Percentiles rank a stretch among this genome's conserved stretches.
Conservation (phyloP, 2,329 filamentous ascomycete species). For the Hortaea werneckii region DNA sequence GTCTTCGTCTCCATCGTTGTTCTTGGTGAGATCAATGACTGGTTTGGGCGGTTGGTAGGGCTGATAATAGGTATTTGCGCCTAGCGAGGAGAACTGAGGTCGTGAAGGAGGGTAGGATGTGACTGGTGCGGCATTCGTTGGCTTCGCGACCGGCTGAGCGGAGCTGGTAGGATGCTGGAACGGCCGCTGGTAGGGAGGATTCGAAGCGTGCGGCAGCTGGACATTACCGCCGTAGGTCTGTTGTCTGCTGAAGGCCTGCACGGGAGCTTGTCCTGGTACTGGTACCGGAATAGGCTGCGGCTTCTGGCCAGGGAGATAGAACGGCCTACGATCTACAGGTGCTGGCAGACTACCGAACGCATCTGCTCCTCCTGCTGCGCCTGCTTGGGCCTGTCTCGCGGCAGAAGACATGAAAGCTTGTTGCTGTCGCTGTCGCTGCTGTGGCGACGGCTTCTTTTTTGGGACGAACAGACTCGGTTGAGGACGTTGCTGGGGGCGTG, state of each 20-base stretch:
- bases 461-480: slow-evolving; percentile 16
- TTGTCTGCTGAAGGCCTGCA: not conserved
- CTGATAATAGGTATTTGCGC: slow-evolving; percentile 31
- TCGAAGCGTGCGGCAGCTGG: slow-evolving; percentile 16
- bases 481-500: no score
- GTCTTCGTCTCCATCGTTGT: slow-evolving; percentile 34
- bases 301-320: slow-evolving; percentile 18
- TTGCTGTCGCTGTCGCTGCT: slow-evolving; percentile 1
- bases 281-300: not conserved
- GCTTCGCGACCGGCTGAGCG: slow-evolving; percentile 30
- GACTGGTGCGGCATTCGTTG: slow-evolving; percentile 36
- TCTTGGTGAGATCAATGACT: slow-evolving; percentile 41
- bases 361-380: not conserved
- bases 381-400: slow-evolving; percentile 1
- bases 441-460: slow-evolving; percentile 8
- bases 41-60: slow-evolving; percentile 23
- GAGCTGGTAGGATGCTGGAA: slow-evolving; percentile 14
- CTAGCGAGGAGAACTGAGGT: slow-evolving; percentile 44
- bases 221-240: slow-evolving; percentile 25
- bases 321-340: slow-evolving; percentile 6
- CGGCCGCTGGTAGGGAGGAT: slow-evolving; percentile 8
- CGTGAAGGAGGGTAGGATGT: slow-evolving; percentile 41
- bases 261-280: not conserved
- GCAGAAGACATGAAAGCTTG: slow-evolving; percentile 2
- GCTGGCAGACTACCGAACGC: not conserved